phyloP scores from a whole-genome alignment of 495 filamentous ascomycete species.

The Friedmanniomyces endolithicus region DNA sequence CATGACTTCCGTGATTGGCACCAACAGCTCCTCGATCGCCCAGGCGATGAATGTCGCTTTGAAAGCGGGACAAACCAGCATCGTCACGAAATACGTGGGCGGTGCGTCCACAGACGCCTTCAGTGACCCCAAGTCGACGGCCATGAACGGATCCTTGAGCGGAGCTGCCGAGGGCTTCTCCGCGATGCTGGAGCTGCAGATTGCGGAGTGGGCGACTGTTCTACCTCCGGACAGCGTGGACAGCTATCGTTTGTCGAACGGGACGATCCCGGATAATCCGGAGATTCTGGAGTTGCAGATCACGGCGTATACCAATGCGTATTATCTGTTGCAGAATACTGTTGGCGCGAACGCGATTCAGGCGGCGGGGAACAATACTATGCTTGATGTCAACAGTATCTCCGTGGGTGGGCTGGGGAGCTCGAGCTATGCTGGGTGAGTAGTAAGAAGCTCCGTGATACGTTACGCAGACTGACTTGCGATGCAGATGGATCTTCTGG shows the following conservation, averaged over 20 bases:
- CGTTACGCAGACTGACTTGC: not conserved
- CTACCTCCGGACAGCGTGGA: slow-evolving; percentile 48
- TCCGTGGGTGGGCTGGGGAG: slow-evolving; percentile 49
- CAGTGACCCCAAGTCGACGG: slow-evolving; percentile 38
- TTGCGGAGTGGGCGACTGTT: slow-evolving; percentile 43
- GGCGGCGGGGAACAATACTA: slow-evolving; percentile 23
- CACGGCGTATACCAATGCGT: slow-evolving; percentile 51
- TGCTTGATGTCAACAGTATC: slow-evolving; percentile 45
- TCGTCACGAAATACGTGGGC: slow-evolving; percentile 47
- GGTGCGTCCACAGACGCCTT: slow-evolving; percentile 52
- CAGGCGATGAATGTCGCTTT: slow-evolving; percentile 42
- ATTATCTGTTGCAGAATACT: slow-evolving; percentile 57
- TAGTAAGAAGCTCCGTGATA: not conserved
- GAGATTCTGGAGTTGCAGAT: slow-evolving; percentile 52
- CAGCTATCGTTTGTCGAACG: slow-evolving; percentile 47
- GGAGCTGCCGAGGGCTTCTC: slow-evolving; percentile 37
- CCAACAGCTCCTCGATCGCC: slow-evolving; percentile 49
- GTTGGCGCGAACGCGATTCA: slow-evolving; percentile 38
- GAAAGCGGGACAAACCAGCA: slow-evolving; percentile 37
- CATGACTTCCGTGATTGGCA: slow-evolving; percentile 37
- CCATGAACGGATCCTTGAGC: slow-evolving; percentile 35
- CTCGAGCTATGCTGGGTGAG: slow-evolving; percentile 46
- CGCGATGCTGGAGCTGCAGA: slow-evolving; percentile 38
- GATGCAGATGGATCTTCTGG: slow-evolving; percentile 37
- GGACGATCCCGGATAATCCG: slow-evolving; percentile 45